Conservation (phyloP, 2,329 filamentous ascomycete genomes). For the Colletotrichum sidae region DNA sequence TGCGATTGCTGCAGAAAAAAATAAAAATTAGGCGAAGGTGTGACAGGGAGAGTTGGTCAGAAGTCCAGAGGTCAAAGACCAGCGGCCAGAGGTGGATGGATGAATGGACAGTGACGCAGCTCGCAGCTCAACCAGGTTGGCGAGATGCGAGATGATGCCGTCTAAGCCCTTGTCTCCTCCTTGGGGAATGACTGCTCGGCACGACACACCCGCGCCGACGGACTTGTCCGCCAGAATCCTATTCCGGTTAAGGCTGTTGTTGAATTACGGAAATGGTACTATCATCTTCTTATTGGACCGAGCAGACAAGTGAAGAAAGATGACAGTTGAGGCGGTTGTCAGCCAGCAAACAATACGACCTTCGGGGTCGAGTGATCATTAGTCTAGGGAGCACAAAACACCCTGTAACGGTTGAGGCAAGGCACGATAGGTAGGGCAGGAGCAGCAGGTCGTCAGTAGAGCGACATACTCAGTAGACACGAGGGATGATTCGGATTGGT, state of each 20-base stretch:
- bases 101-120: slow-evolving; percentile 25
- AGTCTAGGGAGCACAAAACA: no score
- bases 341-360: no score
- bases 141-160: slow-evolving; percentile 27
- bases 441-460: not conserved
- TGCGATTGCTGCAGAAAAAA: no score
- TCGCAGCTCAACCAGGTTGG: slow-evolving; percentile 8
- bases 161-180: slow-evolving; percentile 32
- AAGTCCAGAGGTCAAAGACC: slow-evolving; percentile 31
- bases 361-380: no score
- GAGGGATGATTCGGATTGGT: not conserved
- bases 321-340: not conserved
- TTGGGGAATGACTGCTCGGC: slow-evolving; percentile 21
- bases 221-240: not conserved
- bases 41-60: slow-evolving; percentile 10
- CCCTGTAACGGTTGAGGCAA: no score
- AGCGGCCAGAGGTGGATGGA: no score
- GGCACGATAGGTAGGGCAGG: not conserved
- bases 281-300: no score
- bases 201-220: not conserved
- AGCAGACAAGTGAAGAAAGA: not conserved
- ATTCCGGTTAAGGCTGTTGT: not conserved
- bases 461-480: no score
- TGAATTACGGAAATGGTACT: no score
- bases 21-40: no score